phyloP scores from a whole-genome alignment of 2,329 filamentous ascomycete species.

The Calonectria leucothoes region DNA sequence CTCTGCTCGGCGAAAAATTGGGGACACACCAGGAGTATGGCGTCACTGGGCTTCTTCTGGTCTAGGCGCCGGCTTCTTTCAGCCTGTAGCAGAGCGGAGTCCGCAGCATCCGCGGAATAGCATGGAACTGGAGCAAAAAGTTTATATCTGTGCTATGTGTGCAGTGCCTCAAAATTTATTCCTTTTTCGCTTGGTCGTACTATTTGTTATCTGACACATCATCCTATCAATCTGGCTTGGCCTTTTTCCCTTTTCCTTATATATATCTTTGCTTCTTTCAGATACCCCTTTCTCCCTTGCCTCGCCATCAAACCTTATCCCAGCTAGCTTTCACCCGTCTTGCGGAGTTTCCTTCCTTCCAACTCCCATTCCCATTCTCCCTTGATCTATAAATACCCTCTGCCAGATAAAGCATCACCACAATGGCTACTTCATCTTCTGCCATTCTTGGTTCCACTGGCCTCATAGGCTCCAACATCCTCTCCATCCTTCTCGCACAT shows the following conservation, averaged over 20 bases:
- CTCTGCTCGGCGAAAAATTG: not conserved
- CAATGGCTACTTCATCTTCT: slow-evolving; percentile 55
- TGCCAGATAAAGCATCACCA: slow-evolving; percentile 12
- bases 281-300: not conserved
- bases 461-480: slow-evolving; percentile 79
- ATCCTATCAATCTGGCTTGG: not conserved
- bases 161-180: not conserved
- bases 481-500: slow-evolving; percentile 70
- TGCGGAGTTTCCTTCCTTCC: not conserved
- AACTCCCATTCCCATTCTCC: not conserved
- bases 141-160: not conserved
- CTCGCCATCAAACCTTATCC: not conserved
- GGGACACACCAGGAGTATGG: not conserved
- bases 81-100: not conserved
- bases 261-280: not conserved
- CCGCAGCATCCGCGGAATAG: not conserved
- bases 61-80: not conserved
- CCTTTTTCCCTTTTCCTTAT: not conserved
- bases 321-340: not conserved
- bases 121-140: not conserved
- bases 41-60: not conserved
- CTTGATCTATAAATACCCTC: not conserved
- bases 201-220: not conserved
- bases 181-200: not conserved
- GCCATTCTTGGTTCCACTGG: slow-evolving; percentile 74